These are phyloP conservation scores for Globisporangium heterothallicum DNA, from an alignment of 352 stramenopile genomes.

Conservation along the genomic window DNA sequence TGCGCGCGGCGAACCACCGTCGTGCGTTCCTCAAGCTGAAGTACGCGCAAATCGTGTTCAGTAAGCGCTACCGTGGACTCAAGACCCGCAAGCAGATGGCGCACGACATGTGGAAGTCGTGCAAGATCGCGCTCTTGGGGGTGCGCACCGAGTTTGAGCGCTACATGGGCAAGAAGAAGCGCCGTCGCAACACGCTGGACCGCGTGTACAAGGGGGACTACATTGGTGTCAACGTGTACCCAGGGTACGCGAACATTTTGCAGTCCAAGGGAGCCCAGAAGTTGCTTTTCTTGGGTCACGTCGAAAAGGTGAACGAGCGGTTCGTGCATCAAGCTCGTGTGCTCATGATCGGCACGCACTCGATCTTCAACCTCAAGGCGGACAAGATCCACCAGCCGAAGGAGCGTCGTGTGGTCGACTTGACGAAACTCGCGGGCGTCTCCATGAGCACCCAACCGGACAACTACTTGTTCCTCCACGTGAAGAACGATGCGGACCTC, in stretches of 20 bases:
- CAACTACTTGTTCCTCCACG: conserved; percentile 75
- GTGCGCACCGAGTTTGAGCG: conserved; percentile 83
- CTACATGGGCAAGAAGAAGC: conserved; percentile 83
- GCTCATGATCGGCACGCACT: conserved; percentile 66
- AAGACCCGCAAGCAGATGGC: conserved; percentile 72
- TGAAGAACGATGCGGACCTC: conserved; percentile 71
- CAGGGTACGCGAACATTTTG: conserved; percentile 57
- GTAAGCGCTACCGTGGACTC: conserved; percentile 67
- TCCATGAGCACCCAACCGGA: conserved; percentile 75
- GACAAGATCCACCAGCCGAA: conserved; percentile 82
- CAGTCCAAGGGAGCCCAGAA: conserved; percentile 45
- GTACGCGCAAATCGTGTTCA: conserved; percentile 65
- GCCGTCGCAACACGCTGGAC: conserved; percentile 73
- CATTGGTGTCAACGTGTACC: conserved; percentile 68
- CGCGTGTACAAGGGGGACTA: conserved; percentile 73
- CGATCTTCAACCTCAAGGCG: conserved; percentile 83
- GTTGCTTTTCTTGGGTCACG: conserved; percentile 60
- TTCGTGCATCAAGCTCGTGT: conserved; percentile 75
- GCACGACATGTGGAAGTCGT: conserved; percentile 58
- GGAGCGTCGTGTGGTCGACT: conserved; percentile 66
- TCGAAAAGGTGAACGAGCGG: conserved; percentile 82
- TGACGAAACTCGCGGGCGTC: conserved; percentile 50
- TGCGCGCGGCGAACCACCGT: conserved; percentile 44
- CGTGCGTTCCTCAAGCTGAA: conserved; percentile 53
- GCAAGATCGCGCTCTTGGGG: conserved; percentile 66